Conservation (phyloP, 2,329 filamentous ascomycete species). For the Macrophomina pseudophaseolina region DNA sequence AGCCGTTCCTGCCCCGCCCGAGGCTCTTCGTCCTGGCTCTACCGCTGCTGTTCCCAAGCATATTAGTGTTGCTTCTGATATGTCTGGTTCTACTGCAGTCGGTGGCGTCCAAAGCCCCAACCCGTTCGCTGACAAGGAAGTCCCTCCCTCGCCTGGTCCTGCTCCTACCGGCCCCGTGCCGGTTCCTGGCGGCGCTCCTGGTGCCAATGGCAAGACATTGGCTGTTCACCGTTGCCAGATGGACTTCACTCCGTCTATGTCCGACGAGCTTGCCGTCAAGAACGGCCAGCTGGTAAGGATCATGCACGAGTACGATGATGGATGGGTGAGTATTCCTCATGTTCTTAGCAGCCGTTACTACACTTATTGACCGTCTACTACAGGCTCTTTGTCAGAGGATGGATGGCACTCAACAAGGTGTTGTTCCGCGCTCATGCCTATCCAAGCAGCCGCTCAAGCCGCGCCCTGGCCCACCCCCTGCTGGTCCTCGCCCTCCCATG, state of each 20-base stretch:
- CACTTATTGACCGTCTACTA: constrained; percentile 32
- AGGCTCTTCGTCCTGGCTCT: not conserved
- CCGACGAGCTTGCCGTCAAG: constrained; percentile 83
- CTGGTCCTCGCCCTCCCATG: constrained; percentile 62
- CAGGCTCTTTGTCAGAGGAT: constrained; percentile 89
- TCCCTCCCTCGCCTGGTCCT: constrained; percentile 52
- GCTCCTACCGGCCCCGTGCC: constrained; percentile 46
- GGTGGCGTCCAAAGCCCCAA: not conserved
- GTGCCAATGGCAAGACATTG: constrained; percentile 67
- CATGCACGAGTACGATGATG: constrained; percentile 96
- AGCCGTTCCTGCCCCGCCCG: not conserved
- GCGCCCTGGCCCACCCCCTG: constrained; percentile 59
- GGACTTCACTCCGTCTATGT: constrained; percentile 90
- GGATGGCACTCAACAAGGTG: constrained; percentile 89
- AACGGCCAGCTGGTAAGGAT: constrained; percentile 85
- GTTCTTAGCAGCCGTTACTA: not conserved
- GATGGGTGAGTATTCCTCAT: constrained; percentile 73
- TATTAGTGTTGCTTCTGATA: constrained; percentile 18
- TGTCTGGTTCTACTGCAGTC: constrained; percentile 34
- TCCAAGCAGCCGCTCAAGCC: constrained; percentile 92
- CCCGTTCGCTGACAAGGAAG: constrained; percentile 13
- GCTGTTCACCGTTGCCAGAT: constrained; percentile 88
- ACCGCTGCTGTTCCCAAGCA: not conserved
- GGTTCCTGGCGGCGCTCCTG: constrained; percentile 61
- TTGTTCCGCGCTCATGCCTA: constrained; percentile 89